Base-by-base conservation (phyloP, 371 early-diverging fungal species). In the Lichtheimia ramosa region DNA sequence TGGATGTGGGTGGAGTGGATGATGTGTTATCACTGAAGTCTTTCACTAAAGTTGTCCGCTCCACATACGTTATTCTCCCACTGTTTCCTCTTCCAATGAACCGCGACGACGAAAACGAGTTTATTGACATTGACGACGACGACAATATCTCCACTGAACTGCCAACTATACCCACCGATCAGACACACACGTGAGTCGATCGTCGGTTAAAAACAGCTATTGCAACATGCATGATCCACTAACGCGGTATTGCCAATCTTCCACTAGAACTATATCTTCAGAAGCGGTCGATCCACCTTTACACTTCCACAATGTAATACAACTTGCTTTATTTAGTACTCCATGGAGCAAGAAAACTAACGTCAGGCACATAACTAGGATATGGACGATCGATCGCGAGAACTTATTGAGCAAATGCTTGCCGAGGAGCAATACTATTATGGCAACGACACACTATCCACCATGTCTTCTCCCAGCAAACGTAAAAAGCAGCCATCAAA, bases 341-440 rank as follows among this genome's bases (percentile, higher is more conserved):
- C n/a, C 8, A 3, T 21, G 23, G 2, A 16, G 28, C 21, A 20
- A n/a, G 39, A 52, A n/a, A 3, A 39, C n/a, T 20, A 41, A 34
- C 14, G 27, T 53, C n/a, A 52, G n/a, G 13, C n/a, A 21, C 24
- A 21, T 14, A 20, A 41, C 24, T 25, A 62, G 43, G 84, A 81
- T 43, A 84, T 84, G 82, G 89, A 89, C 62, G 81, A 75, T 41
- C 77, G 81, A 53, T 84, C 87, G 0, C 73, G 78, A 8, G 63
- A 70, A 46, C 63, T 88, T 50, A 90, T 90, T 63, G 85, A 83
- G 52, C 81, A 82, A 62, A 88, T 90, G 89, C 73, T 90, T 15
- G 87, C 83, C 3, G 90, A 90, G 49, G 89, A 90, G 63, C 78
- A 80, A 51, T 84, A 76, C 54, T 88, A 84, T 63, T 83, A 83